Evolutionary conservation across 352 stramenopile genomes (phyloP).

Genomic region (Blastocystis sp.): DNA sequence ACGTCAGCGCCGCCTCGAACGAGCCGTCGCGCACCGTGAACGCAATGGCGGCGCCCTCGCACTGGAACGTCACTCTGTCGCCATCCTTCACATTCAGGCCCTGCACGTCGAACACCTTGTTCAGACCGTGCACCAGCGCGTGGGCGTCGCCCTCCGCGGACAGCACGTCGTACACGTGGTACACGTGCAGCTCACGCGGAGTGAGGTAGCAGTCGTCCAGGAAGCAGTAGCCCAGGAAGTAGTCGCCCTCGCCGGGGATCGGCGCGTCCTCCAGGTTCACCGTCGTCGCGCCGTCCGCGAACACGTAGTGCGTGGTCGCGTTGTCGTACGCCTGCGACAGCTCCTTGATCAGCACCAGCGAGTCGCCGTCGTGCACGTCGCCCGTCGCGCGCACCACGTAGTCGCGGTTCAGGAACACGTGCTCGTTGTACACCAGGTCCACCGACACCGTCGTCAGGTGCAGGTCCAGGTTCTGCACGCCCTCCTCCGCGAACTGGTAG

Average conservation of each 20-base stretch:
- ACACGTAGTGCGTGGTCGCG: background rate
- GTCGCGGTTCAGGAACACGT: slow-evolving; percentile 10
- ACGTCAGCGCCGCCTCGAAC: background rate
- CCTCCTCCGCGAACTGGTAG: slow-evolving; percentile 27
- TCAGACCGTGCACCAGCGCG: slow-evolving; percentile 46
- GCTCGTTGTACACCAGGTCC: slow-evolving; percentile 1
- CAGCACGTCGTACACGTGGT: slow-evolving; percentile 27
- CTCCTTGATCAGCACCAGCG: background rate
- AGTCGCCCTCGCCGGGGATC: slow-evolving; percentile 24
- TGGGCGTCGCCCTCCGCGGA: slow-evolving; percentile 24
- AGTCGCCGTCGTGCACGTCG: background rate
- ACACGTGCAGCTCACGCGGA: background rate
- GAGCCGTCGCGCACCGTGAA: background rate
- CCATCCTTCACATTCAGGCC: slow-evolving; percentile 48
- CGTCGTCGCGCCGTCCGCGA: background rate
- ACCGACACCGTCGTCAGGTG: background rate
- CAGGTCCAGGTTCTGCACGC: slow-evolving; percentile 13
- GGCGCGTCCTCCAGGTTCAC: slow-evolving; percentile 21
- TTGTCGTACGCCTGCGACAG: slow-evolving; percentile 3
- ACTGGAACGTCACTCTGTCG: slow-evolving; percentile 42
- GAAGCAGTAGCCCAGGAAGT: slow-evolving; percentile 59
- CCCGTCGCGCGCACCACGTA: background rate
- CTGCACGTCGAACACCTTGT: slow-evolving; percentile 16
- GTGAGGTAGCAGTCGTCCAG: slow-evolving; percentile 54
- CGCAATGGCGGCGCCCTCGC: background rate